These are phyloP conservation scores for Leishmania aethiopica DNA, from an alignment of 208 protist genomes.

Conservation along the genomic window DNA sequence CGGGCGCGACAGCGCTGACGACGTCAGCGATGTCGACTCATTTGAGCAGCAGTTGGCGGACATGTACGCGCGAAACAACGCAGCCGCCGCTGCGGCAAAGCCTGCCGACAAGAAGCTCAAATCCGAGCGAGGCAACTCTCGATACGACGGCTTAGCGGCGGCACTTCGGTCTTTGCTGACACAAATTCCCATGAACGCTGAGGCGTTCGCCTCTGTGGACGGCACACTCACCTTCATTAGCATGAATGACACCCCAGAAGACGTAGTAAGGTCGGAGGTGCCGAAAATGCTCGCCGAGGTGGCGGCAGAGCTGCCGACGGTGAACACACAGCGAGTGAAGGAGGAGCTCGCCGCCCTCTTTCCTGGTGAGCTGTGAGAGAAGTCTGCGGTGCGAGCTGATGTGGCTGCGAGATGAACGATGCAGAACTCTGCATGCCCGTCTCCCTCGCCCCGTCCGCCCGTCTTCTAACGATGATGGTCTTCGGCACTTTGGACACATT, in stretches of 20 bases:
- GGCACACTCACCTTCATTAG: conserved; percentile 70
- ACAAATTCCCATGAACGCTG: conserved; percentile 40
- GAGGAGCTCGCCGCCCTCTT: conserved; percentile 31
- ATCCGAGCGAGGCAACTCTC: conserved; percentile 3
- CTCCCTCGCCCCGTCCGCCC: not conserved
- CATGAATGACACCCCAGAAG: conserved; percentile 45
- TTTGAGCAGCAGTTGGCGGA: conserved; percentile 30
- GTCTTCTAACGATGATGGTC: not conserved
- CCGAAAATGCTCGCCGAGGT: conserved; percentile 66
- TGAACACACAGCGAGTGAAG: conserved; percentile 37
- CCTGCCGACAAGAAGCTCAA: conserved; percentile 23
- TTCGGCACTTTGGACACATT: not conserved
- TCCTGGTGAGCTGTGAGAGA: not conserved
- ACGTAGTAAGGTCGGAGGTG: conserved; percentile 57
- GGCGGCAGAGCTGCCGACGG: conserved; percentile 43
- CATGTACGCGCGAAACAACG: conserved; percentile 34
- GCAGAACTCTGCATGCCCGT: not conserved
- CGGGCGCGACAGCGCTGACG: not conserved
- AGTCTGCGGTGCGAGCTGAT: not conserved
- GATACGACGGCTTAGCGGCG: conserved; percentile 34
- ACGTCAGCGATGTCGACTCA: conserved; percentile 20
- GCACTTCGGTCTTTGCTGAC: conserved; percentile 46
- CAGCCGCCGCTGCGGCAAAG: conserved; percentile 8
- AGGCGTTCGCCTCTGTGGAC: conserved; percentile 55
- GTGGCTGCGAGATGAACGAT: not conserved